Evolutionary conservation across 805 yeast species (phyloP), one percentile per base, ranked within the genome.

Genomic region (Wickerhamomyces ciferrii): DNA sequence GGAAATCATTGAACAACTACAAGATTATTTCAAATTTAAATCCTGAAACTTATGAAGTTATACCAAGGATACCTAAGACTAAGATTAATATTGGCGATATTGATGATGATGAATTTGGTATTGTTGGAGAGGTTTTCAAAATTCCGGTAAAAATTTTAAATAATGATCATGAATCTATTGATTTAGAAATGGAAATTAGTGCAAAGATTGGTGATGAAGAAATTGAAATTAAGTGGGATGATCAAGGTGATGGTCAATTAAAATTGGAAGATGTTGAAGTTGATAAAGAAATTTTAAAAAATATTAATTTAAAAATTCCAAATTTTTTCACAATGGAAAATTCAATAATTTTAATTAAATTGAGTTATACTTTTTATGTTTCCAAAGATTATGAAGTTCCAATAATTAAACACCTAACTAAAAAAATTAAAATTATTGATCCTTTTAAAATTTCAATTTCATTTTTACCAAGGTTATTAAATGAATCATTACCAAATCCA

Each of bases 41-140:
- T n/a, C 65, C 67, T 5, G 41, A 41, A 9, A 34, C 45, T 6
- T 48, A 50, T 25, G 65, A 65, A 34, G 60, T 70, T 3, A 53
- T 69, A 8, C 76, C 78, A 15, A 64, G 70, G 42, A 54, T 64
- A 3, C 78, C 78, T 6, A 54, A 63, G 3, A 58, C 67, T 0
- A 58, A 52, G 18, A 54, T 67, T 5, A 40, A 41, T 0, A 44
- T 69, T 7, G 52, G 50, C 1, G 50, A 59, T 19, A 43, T 59
- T 0, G 61, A 64, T 7, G 46, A 48, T 5, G 61, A 64, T 7
- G 46, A 48, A 4, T 25, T 32, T 39, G 68, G 63, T 1, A 59
- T 60, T 39, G 53, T 56, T 27, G 71, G 72, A 11, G 71, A 71
- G 45, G 49, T 42, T 4, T 31, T 31, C 10, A 9, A 31, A 0